Evolutionary conservation across 805 yeast species (phyloP).

Genomic region (Metschnikowia lachancei): DNA sequence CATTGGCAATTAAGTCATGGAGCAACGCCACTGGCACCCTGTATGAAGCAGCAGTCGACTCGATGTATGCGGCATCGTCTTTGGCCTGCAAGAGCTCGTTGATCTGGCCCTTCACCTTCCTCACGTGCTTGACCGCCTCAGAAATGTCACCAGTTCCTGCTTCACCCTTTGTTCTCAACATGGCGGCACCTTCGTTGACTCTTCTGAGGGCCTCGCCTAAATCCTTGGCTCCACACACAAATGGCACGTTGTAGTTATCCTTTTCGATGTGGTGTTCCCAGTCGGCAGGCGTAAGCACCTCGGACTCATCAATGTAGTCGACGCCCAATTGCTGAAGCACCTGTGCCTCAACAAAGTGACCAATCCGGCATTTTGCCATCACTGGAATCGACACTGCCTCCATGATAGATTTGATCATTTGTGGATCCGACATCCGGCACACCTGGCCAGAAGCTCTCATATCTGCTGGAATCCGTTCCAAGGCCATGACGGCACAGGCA

Average conservation of each 20-base stretch:
- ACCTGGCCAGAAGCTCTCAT: slow-evolving; percentile 80
- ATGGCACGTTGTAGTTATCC: slow-evolving; percentile 62
- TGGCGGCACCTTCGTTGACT: slow-evolving; percentile 79
- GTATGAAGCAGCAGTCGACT: slow-evolving; percentile 50
- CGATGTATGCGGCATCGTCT: slow-evolving; percentile 36
- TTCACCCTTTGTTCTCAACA: slow-evolving; percentile 85
- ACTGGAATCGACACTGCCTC: slow-evolving; percentile 68
- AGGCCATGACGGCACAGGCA: slow-evolving; percentile 88
- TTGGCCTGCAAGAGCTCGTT: slow-evolving; percentile 38
- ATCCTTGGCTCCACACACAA: slow-evolving; percentile 81
- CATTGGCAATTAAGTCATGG: slow-evolving; percentile 44
- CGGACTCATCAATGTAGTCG: slow-evolving; percentile 82
- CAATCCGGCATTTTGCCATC: slow-evolving; percentile 85
- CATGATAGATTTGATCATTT: slow-evolving; percentile 74
- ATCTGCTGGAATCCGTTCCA: slow-evolving; percentile 82
- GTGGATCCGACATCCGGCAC: slow-evolving; percentile 83
- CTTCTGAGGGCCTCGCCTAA: slow-evolving; percentile 81
- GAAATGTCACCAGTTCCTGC: slow-evolving; percentile 88
- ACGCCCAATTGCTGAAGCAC: slow-evolving; percentile 66
- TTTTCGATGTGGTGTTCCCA: slow-evolving; percentile 62
- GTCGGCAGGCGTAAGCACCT: slow-evolving; percentile 82
- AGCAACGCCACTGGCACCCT: slow-evolving; percentile 61
- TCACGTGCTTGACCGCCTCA: slow-evolving; percentile 76
- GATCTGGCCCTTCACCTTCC: slow-evolving; percentile 57
- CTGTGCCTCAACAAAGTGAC: slow-evolving; percentile 81